A percentile compares a stretch with the other conserved stretches of the same genome.
Conservation (phyloP, 1,139 yeast species). For the Taphrina deformans region DNA sequence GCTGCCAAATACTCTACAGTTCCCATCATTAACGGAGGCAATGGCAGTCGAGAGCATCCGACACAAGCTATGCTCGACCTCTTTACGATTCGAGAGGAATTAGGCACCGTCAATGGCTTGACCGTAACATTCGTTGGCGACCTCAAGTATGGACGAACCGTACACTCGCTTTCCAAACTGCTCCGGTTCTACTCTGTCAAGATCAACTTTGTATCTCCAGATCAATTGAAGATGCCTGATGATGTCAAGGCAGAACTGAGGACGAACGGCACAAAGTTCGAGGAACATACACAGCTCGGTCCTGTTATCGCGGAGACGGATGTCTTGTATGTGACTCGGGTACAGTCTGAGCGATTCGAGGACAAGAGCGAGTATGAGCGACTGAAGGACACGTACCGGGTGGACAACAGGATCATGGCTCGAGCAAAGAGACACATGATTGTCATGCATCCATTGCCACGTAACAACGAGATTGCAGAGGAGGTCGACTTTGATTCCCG, state of each 20-base stretch:
- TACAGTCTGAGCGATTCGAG: conserved; percentile 92
- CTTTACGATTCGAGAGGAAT: conserved; percentile 97
- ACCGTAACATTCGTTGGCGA: conserved; percentile 99
- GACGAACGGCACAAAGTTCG: conserved; percentile 64
- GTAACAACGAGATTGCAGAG: conserved; percentile 92
- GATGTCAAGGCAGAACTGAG: conserved; percentile 65
- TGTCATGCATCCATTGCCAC: conserved; percentile 98
- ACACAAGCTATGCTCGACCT: conserved; percentile 96
- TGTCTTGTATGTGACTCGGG: conserved; percentile 95
- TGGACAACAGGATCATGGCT: conserved; percentile 85
- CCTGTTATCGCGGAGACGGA: conserved; percentile 85
- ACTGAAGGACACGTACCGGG: conserved; percentile 86
- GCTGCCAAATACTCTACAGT: conserved; percentile 97
- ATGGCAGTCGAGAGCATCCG: conserved; percentile 58
- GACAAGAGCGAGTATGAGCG: conserved; percentile 75
- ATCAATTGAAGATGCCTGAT: conserved; percentile 79
- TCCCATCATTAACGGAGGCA: conserved; percentile 95
- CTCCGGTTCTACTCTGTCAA: conserved; percentile 90
- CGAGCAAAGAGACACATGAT: conserved; percentile 94
- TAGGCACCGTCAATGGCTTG: conserved; percentile 97
- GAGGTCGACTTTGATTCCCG: conserved; percentile 95
- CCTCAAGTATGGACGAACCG: conserved; percentile 96
- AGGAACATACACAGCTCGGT: conserved; percentile 74
- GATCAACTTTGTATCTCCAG: conserved; percentile 88
- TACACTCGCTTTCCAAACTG: conserved; percentile 90